Evolutionary conservation across 129 eudicot species (phyloP), one percentile per base, ranked within the genome.

Genomic region (Silybum marianum): DNA sequence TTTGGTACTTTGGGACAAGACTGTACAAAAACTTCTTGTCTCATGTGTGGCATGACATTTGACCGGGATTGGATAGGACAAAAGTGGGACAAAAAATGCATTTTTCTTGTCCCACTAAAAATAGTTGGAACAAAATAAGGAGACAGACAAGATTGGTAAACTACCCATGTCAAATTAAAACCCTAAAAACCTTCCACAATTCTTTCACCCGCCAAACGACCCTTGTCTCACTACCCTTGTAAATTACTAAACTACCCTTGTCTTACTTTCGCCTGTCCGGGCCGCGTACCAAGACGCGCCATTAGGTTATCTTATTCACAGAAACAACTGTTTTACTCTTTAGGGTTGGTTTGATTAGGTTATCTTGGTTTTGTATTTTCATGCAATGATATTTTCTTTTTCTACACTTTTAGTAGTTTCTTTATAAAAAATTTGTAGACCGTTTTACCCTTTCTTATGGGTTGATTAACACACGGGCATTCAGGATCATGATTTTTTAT

Each of bases 401-500:
- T 28, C 28, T 63, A 63, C 25, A 63, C 69, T 22, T 65, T 10
- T 22, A 65, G 30, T 21, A 65, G 69, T 21, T 65, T 28, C 30
- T 65, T 65, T 65, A 58, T n/a, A 58, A 58, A 58, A 58, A 58
- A 7, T 0, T n/a, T 18, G 23, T 58, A 40, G 66, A 39, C 4
- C 69, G 21, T 84, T 13, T 23, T 67, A 51, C 79, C 26, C 69
- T 54, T 63, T 18, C 44, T 74, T 42, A 77, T 71, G 18, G 23
- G 71, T 63, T 42, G 8, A 34, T 16, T 62, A 30, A 76, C 62
- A 18, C 4, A 11, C 25, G 79, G 48, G 34, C 65, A 5, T 78
- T 58, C 90, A 88, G 91, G 88, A 85, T 80, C 67, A 79, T 13
- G 80, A 80, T 39, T 75, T 76, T 77, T 12, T 72, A 34, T 85